These are phyloP conservation scores for Fraxinus quadrangulata DNA, from an alignment of 257 asterid species.

Conservation along the genomic window DNA sequence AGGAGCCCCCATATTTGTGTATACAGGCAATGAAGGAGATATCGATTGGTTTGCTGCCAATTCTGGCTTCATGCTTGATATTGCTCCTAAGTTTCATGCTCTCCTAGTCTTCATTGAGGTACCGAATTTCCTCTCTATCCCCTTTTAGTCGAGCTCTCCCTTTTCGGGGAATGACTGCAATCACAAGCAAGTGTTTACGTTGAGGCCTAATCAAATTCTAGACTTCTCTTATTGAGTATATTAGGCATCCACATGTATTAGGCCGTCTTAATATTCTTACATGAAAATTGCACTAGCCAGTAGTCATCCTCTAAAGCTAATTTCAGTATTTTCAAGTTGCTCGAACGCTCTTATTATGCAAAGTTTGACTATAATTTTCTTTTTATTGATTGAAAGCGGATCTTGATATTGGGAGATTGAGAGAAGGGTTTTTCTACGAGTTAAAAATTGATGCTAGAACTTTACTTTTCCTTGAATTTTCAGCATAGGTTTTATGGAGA, in stretches of 20 bases:
- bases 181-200: too few relatives aligned
- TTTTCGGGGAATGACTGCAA: not conserved
- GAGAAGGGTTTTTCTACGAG: not conserved
- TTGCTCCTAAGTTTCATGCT: slow-evolving; percentile 70
- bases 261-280: not conserved
- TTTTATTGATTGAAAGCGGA: not conserved
- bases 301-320: not conserved
- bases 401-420: not conserved
- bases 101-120: slow-evolving; percentile 74
- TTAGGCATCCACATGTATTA: too few relatives aligned
- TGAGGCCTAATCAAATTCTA: too few relatives aligned
- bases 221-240: too few relatives aligned
- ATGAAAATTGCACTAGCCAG: too few relatives aligned
- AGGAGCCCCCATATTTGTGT: slow-evolving; percentile 71
- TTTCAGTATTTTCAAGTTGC: not conserved
- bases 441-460: not conserved
- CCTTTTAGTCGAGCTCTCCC: too few relatives aligned
- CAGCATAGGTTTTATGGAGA: slow-evolving; percentile 86
- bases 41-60: slow-evolving; percentile 83
- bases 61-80: slow-evolving; percentile 75
- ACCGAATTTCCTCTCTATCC: not conserved
- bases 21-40: slow-evolving; percentile 82
- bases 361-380: not conserved
- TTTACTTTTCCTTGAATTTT: slow-evolving; percentile 4
- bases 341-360: not conserved